phyloP scores from a whole-genome alignment of 169 alveolate genomes.

The Plasmodium inui region DNA sequence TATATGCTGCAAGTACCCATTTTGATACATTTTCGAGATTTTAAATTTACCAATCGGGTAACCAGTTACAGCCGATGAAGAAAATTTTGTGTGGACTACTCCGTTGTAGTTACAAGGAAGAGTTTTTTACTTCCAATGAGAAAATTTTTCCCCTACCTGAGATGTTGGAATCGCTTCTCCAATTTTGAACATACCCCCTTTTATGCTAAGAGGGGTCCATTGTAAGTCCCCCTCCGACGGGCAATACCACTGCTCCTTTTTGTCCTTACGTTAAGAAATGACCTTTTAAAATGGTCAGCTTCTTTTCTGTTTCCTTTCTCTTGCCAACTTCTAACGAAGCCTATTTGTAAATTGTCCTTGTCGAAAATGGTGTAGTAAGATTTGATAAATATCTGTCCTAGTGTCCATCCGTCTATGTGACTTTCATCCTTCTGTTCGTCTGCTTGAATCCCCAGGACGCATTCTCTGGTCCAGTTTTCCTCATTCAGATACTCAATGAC shows the following conservation, averaged over 20 bases:
- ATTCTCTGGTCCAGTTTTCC: conserved; percentile 39
- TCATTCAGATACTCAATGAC: conserved; percentile 77
- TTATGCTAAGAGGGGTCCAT: conserved; percentile 28
- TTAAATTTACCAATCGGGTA: neutral
- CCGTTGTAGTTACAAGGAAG: neutral
- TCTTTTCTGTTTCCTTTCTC: neutral
- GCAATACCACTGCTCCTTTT: neutral
- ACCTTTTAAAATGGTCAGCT: neutral
- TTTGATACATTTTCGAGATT: neutral
- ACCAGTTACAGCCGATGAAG: neutral
- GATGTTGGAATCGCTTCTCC: neutral
- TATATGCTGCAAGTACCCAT: neutral
- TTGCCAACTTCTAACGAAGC: conserved; percentile 80
- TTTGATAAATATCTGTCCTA: conserved; percentile 79
- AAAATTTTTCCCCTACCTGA: neutral
- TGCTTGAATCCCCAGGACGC: conserved; percentile 80
- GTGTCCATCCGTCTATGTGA: conserved; percentile 53
- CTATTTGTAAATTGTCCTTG: conserved; percentile 82
- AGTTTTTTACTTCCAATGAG: neutral
- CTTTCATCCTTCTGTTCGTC: conserved; percentile 83
- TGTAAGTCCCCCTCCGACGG: conserved; percentile 12
- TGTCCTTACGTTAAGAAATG: conserved; percentile 8
- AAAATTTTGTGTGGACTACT: neutral
- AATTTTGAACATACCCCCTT: neutral
- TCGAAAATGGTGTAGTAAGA: conserved; percentile 85